Evolutionary conservation across 352 stramenopile species (phyloP), one percentile per base, ranked within the genome.

Genomic region (Globisporangium cederbergense): DNA sequence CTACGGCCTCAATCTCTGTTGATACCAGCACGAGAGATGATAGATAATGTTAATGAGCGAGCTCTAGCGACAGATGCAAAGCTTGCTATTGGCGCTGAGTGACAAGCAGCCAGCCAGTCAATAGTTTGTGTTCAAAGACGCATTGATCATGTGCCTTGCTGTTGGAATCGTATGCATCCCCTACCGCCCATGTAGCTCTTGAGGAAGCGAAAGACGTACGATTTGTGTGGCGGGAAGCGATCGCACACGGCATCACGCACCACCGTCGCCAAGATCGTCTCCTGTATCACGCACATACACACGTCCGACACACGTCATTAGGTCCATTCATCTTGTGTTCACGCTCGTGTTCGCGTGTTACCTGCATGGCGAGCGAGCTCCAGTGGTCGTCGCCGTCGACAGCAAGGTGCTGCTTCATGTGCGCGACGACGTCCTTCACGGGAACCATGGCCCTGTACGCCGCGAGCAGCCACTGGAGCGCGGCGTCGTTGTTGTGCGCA

Each of bases 161-260:
- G 18, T 50, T 25, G n/a, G 52, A 25, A 45, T n/a, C 30, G 18
- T 13, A 36, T 36, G 43, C 57, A 34, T 42, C 13, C 36, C 70
- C 5, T 74, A 92, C 86, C 83, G 51, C 78, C 62, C 28, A 84
- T 73, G 68, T 81, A 92, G 43, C 18, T 66, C 65, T 92, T 94
- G 25, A 94, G 72, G 30, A 94, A 86, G 4, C 75, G 78, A 64
- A 83, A 92, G 16, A 76, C 82, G 62, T 90, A 94, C 30, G 63
- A 85, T 56, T 67, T 72, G 46, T 81, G 74, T 7, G 83, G 86
- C 16, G 83, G 65, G 64, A 80, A 91, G n/a, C 80, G 68, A 16
- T 92, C 74, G 20, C 70, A 86, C 7, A 94, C 62, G 0, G 64
- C 45, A 58, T 94, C 81, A 18, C 74, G 73, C 47, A 94, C 60